phyloP scores from a whole-genome alignment of 805 yeast genomes.

The Nakazawaea wyomingensis region DNA sequence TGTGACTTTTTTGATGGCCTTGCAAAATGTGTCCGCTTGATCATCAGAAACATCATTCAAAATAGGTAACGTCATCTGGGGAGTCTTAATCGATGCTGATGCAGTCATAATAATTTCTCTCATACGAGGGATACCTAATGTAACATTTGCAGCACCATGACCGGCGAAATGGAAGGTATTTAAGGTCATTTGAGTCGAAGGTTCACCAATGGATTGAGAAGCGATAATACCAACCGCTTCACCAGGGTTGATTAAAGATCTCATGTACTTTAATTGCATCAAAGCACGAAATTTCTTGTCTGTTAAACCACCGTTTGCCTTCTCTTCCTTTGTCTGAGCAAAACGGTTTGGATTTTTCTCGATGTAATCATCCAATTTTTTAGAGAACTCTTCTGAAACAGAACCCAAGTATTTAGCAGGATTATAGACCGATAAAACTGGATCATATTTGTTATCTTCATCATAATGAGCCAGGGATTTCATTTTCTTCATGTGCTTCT shows the following conservation, averaged over 20 bases:
- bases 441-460: conserved; percentile 70
- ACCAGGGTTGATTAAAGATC: conserved; percentile 92
- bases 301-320: conserved; percentile 44
- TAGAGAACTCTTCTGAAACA: conserved; percentile 85
- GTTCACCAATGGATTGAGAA: conserved; percentile 97
- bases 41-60: conserved; percentile 74
- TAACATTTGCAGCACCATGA: conserved; percentile 99
- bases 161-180: conserved; percentile 99
- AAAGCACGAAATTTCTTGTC: conserved; percentile 87
- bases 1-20: conserved; percentile 77
- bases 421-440: conserved; percentile 76
- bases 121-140: conserved; percentile 99
- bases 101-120: conserved; percentile 99
- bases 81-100: conserved; percentile 91
- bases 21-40: conserved; percentile 89
- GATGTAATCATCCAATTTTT: conserved; percentile 68
- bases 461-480: conserved; percentile 56
- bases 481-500: conserved; percentile 66
- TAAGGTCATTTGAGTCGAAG: conserved; percentile 98
- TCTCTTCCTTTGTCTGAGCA: conserved; percentile 45
- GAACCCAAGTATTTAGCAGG: conserved; percentile 91
- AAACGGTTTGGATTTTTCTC: conserved; percentile 50
- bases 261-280: conserved; percentile 98
- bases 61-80: conserved; percentile 94
- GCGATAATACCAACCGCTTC: conserved; percentile 99